Evolutionary conservation across 148 eudicot species (phyloP), one percentile per base, ranked within the genome.

Genomic region (Rheum nobile): DNA sequence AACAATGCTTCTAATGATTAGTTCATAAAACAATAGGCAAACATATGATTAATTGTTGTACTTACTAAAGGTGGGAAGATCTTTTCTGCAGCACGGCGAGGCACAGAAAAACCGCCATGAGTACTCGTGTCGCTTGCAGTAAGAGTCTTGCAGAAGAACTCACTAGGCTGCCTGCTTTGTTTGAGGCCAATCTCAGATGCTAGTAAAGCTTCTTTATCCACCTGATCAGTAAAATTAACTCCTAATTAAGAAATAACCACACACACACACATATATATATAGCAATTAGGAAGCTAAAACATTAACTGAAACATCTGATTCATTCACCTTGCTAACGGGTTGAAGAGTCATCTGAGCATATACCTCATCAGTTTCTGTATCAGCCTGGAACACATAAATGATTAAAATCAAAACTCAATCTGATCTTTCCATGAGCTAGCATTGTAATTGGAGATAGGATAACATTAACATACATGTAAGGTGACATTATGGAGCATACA

Each of bases 51-150:
- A 24, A n/a, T n/a, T n/a, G 22, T 31, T 73, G 73, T 70, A 86
- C 86, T 61, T 75, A 94, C 98, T 48, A 94, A 86, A 78, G 97
- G 89, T 12, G 98, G 98, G 78, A 94, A 94, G 55, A 95, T 91
- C 86, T 95, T 95, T 82, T 95, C 98, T 80, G 98, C 97, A 31
- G 97, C 97, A 35, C 98, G 86, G 65, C 98, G 97, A 74, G 98
- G 97, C 24, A 95, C 96, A 68, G 97, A 95, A 80, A 95, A 95
- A 32, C 99, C 99, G 38, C 99, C 99, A 73, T 95, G 99, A 75
- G 99, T 95, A 76, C 99, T 94, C 31, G 98, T 94, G 80, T 94
- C 98, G 88, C 98, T 94, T 80, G 97, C 97, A 34, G 98, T 94
- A 52, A 95, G 93, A 85, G 96, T 95, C 82, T 95, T 95, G 81